Evolutionary conservation across 23 red algal genomes (phyloP).

Genomic region (Pyropia haitanensis): DNA sequence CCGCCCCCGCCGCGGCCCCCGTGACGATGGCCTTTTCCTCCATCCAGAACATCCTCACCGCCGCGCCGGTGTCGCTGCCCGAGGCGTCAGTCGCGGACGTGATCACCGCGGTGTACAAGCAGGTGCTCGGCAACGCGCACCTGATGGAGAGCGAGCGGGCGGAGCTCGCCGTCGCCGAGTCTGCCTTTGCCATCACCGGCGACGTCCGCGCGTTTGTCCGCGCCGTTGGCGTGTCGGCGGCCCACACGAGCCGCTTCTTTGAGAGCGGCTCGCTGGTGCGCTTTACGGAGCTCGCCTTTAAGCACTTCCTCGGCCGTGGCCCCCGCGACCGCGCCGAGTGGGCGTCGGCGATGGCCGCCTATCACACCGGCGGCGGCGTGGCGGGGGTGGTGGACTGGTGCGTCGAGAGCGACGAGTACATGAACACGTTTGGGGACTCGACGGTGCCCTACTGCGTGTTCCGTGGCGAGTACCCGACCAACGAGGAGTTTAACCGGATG

Average conservation of each 20-base stretch:
- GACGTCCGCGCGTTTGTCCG: slow-evolving; percentile 55
- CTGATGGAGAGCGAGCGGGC: slow-evolving; percentile 54
- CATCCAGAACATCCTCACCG: slow-evolving; percentile 43
- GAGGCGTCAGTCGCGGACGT: slow-evolving; percentile 1
- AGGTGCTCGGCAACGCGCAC: slow-evolving; percentile 74
- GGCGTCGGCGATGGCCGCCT: slow-evolving; percentile 27
- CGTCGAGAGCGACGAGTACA: slow-evolving; percentile 43
- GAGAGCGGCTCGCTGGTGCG: slow-evolving; percentile 37
- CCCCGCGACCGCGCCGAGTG: slow-evolving; percentile 28
- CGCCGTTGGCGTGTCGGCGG: slow-evolving; percentile 43
- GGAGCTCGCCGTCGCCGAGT: slow-evolving; percentile 37
- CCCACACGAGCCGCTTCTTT: slow-evolving; percentile 61
- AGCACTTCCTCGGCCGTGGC: slow-evolving; percentile 66
- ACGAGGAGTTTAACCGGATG: slow-evolving; percentile 45
- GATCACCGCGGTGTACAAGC: slow-evolving; percentile 34
- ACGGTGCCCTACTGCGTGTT: slow-evolving; percentile 46
- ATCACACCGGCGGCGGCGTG: slow-evolving; percentile 34
- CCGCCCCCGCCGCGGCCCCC: not conserved
- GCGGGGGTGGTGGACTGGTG: slow-evolving; percentile 52
- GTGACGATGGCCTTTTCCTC: slow-evolving; percentile 50
- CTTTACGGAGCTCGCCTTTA: slow-evolving; percentile 68
- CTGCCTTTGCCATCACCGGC: slow-evolving; percentile 11
- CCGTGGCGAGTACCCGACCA: slow-evolving; percentile 27
- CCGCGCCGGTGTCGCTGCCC: slow-evolving; percentile 14
- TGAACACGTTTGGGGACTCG: slow-evolving; percentile 21